Conservation (phyloP, 805 yeast genomes). For the Candida nitratophila region DNA sequence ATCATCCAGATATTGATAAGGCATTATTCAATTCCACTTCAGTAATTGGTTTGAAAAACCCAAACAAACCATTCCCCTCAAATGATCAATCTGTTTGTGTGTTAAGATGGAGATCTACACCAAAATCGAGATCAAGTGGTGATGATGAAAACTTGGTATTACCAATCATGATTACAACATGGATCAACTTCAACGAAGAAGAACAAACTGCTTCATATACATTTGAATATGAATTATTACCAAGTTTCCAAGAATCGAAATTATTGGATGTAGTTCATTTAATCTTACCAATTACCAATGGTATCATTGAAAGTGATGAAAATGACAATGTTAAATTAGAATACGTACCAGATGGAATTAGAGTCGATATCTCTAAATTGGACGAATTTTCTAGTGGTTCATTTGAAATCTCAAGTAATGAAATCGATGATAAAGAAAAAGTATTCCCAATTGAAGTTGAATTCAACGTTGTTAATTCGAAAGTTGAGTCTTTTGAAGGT, state of each 20-base stretch:
- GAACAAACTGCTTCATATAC: conserved; percentile 66
- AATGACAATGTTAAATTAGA: conserved; percentile 49
- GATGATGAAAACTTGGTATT: conserved; percentile 52
- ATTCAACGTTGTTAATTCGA: conserved; percentile 36
- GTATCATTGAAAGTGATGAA: conserved; percentile 46
- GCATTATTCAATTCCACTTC: conserved; percentile 49
- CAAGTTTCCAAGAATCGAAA: conserved; percentile 28
- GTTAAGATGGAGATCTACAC: conserved; percentile 82
- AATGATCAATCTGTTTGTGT: conserved; percentile 89
- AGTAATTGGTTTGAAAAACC: conserved; percentile 69
- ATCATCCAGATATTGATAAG: conserved; percentile 95
- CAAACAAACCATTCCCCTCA: conserved; percentile 76
- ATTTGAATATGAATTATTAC: conserved; percentile 76
- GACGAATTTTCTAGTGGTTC: conserved; percentile 51
- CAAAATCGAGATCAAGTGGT: conserved; percentile 25
- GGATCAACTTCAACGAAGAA: conserved; percentile 66
- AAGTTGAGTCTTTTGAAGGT: conserved; percentile 14
- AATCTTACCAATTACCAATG: conserved; percentile 58
- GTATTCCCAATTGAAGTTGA: conserved; percentile 82
- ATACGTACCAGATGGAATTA: conserved; percentile 61
- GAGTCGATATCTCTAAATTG: conserved; percentile 55
- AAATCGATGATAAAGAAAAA: conserved; percentile 63
- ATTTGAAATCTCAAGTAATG: conserved; percentile 72
- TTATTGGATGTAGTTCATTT: conserved; percentile 48
- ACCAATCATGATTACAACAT: conserved; percentile 74